Base-by-base conservation (phyloP, 495 filamentous ascomycete species). In the Venustampulla echinocandica region DNA sequence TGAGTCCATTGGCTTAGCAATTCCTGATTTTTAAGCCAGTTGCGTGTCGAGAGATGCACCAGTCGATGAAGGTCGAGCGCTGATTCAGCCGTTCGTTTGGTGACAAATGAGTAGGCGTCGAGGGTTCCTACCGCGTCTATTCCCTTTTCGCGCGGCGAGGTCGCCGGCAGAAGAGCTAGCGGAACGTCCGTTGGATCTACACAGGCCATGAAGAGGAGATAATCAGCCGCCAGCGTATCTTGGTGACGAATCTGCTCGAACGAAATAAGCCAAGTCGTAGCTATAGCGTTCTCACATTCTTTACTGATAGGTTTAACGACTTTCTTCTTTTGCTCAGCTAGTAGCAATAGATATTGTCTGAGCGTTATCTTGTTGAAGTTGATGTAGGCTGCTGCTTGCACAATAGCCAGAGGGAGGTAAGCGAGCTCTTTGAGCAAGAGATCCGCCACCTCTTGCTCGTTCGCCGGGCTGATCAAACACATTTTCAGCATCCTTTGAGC, bases 221-320 rank as follows among this genome's bases (percentile, higher is more conserved):
- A 50, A n/a, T 71, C 59, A 19, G 61, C 57, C 13, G 69, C 69
- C 6, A 61, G 60, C 7, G 60, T 42, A 15, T 63, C 47, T 27
- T 58, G 55, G 18, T 52, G 41, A 13, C 55, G 53, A 24, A 74
- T 70, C 22, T 64, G 57, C 24, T 69, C 60, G 36, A 80, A 74
- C 0, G 74, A 76, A 0, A 75, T 67, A 0, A 71, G 58, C 75
- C 72, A 80, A 0, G 76, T 81, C 0, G 61, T 64, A 1, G 70
- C 73, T 0, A 80, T 63, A 45, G 64, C 50, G 24, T 76, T 71
- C 4, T 64, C 59, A 42, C 76, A 81, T 3, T 76, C 73, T 54
- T 65, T 52, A 14, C 47, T 54, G 13, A 64, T 50, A 17, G 58
- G 37, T 11, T 49, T 41, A n/a, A 53, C 42, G n/a, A 58, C 51